A percentile compares a stretch with the other conserved stretches of the same genome.
Evolutionary conservation across 352 stramenopile genomes (phyloP).

Genomic region (Pilasporangium apinafurcum): DNA sequence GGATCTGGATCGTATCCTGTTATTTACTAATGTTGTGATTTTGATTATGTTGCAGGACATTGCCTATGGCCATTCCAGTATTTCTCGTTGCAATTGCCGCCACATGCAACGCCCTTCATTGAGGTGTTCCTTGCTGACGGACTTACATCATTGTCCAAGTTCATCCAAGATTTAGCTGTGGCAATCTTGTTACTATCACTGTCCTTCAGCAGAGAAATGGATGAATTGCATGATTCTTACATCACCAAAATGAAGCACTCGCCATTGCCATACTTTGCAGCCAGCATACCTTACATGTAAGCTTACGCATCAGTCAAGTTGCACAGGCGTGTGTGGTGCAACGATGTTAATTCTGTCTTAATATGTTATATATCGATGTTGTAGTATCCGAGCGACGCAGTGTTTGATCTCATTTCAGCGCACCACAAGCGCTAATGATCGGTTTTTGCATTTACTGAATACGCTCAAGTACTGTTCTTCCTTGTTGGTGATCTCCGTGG

Average conservation of each 20-base stretch:
- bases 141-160: slow-evolving; percentile 82
- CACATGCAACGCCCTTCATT: slow-evolving; percentile 57
- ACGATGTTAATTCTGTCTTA: not conserved
- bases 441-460: slow-evolving; percentile 79
- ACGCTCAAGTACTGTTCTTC: slow-evolving; percentile 85
- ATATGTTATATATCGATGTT: slow-evolving; percentile 1
- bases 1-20: not conserved
- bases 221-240: slow-evolving; percentile 45
- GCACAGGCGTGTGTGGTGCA: not conserved
- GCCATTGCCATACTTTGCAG: slow-evolving; percentile 62
- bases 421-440: slow-evolving; percentile 56
- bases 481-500: slow-evolving; percentile 70
- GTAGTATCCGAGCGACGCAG: slow-evolving; percentile 69
- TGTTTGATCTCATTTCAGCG: slow-evolving; percentile 80
- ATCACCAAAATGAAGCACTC: slow-evolving; percentile 69
- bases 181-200: slow-evolving; percentile 56
- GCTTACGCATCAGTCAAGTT: slow-evolving; percentile 1
- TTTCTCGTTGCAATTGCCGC: slow-evolving; percentile 41
- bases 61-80: slow-evolving; percentile 70
- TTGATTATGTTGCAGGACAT: slow-evolving; percentile 5
- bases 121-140: slow-evolving; percentile 79
- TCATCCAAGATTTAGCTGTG: slow-evolving; percentile 63
- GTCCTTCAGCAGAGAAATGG: slow-evolving; percentile 37
- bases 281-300: slow-evolving; percentile 70
- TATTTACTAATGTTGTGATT: slow-evolving; percentile 1